These are phyloP conservation scores for Nicotiana paniculata DNA, from an alignment of 257 asterid species.

Conservation along the genomic window DNA sequence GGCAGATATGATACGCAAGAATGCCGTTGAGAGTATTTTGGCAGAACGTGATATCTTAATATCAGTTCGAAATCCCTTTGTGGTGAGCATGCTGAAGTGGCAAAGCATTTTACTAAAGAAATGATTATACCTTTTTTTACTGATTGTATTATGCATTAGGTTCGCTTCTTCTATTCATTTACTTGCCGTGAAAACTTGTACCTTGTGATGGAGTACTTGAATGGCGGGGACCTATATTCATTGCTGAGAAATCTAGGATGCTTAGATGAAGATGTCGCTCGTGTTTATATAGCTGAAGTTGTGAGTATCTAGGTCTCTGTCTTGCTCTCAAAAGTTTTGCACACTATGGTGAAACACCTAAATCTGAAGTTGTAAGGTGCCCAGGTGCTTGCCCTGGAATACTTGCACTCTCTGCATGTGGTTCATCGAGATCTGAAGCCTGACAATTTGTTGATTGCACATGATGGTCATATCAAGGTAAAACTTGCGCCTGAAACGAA, in stretches of 20 bases:
- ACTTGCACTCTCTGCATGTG: conserved; percentile 83
- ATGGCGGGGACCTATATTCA: conserved; percentile 98
- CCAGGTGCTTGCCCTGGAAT: conserved; percentile 98
- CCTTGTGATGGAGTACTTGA: conserved; percentile 98
- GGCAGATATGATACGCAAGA: conserved; percentile 98
- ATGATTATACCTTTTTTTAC: conserved; percentile 22
- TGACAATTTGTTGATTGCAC: conserved; percentile 96
- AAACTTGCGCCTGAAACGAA: neutral
- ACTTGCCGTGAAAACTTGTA: conserved; percentile 98
- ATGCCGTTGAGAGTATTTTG: conserved; percentile 98
- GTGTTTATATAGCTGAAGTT: conserved; percentile 96
- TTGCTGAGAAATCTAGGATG: conserved; percentile 94
- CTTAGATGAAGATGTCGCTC: conserved; percentile 96
- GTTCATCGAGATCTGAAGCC: conserved; percentile 99
- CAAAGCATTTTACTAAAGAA: conserved; percentile 16
- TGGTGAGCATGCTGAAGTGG: conserved; percentile 63
- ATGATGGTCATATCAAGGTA: conserved; percentile 99
- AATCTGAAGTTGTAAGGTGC: conserved; percentile 15
- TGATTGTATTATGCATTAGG: conserved; percentile 39
- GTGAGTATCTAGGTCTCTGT: conserved; percentile 44
- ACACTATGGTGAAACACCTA: conserved; percentile 11
- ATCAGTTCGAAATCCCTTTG: conserved; percentile 97
- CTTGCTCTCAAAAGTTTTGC: conserved; percentile 8
- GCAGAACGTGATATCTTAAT: conserved; percentile 98
- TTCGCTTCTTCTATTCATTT: conserved; percentile 96